Base-by-base conservation (phyloP, 768 basidiomycete species). In the Royoungia palumana region DNA sequence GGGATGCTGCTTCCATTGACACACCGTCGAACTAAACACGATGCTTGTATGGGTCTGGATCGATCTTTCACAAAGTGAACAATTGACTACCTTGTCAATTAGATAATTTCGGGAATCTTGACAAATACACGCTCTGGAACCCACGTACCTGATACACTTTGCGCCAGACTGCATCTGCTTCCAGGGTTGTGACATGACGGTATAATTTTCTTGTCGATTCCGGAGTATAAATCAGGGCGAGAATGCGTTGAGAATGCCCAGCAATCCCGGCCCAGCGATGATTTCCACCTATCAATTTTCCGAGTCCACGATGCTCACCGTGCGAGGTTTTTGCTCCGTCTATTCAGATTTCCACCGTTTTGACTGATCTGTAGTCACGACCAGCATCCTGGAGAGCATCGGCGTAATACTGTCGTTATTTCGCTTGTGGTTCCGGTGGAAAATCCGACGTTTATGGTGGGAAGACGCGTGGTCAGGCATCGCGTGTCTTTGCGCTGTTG, bases 401-500 rank as follows among this genome's bases (percentile, higher is more conserved):
- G 55, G 58, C 19, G 46, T 63, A 43, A 8, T 49, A 10, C 22
- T 50, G 16, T 44, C 49, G 4, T 20, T 63, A 14, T 58, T 57
- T 51, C 61, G 61, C 22, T 50, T 58, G 35, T 54, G 45, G 46
- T 55, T 55, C 17, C 55, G 61, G 12, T 34, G 44, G 35, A 41
- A 37, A 38, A 54, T 62, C 27, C 46, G 35, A 48, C 46, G 60
- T 6, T 34, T 56, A 20, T 53, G 60, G 54, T 65, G 60, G 59
- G 62, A 62, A 24, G 63, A 65, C n/a, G 44, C 46, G 1, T 62
- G 47, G 45, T 51, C 57, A 6, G 22, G 41, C 6, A 19, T 58
- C 34, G 59, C 50, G 25, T 45, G 41, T 21, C 8, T 50, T 6
- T 47, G 39, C 43, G 51, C 41, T 21, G 41, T 41, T 25, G 6